Evolutionary conservation across 306 rosid genomes (phyloP), one percentile per base, ranked within the genome.

Genomic region (barrel medic (Medicago truncatula)): DNA sequence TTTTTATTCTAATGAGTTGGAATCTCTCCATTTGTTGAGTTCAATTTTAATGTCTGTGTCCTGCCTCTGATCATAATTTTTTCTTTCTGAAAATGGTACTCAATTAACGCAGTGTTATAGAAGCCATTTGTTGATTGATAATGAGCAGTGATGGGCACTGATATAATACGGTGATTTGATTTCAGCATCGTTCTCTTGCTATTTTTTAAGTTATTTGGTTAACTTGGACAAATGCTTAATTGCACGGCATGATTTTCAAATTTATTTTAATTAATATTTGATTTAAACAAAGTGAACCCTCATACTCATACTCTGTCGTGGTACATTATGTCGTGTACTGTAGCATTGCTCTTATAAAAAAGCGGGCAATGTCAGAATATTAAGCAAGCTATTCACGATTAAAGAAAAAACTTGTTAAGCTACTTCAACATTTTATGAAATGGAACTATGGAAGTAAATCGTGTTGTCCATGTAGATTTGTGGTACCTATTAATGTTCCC

Each of bases 91-190:
- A 34, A 34, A 4, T 34, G 38, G 38, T 34, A 34, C 38, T 34
- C 17, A 31, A 44, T 18, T 68, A 76, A 40, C 13, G 40, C 18
- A 9, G 15, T 74, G 57, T 21, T 9, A 7, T 21, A 41, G 23
- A 73, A 25, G 54, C 67, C 9, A 38, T 57, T 12, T 14, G 67
- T 62, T 72, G 57, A 40, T 64, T 64, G 34, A 21, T 23, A 10
- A 21, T 57, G 36, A 21, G 11, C 21, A 56, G 20, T 18, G 3
- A 21, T 13, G n/a, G 68, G 53, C 13, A 18, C 57, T 47, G 18
- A 34, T 44, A 44, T 65, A 4, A 38, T 38, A 11, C 25, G 23
- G 18, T 41, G 61, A 41, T 25, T 47, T 62, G 16, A 67, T 8
- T 9, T 12, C 17, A 9, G 8, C 50, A 4, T 14, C 80, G 15